Evolutionary conservation across 257 asterid species (phyloP).

Genomic region (Paulownia fortunei): DNA sequence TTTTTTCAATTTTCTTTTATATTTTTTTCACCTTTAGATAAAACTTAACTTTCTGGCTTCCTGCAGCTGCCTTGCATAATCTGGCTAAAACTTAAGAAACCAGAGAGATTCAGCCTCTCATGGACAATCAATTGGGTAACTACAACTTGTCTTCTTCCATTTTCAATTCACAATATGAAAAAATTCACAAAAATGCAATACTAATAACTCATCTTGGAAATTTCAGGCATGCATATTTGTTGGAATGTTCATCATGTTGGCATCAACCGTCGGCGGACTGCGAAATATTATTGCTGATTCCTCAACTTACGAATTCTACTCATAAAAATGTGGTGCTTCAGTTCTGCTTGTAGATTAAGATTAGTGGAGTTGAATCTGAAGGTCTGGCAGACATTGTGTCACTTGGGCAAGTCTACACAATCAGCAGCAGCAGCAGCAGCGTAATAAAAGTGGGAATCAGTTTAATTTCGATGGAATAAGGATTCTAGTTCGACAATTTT

Average conservation of each 20-base stretch:
- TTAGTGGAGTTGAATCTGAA: no score
- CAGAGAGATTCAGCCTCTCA: slow-evolving; percentile 68
- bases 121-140: slow-evolving; percentile 92
- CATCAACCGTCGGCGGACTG: slow-evolving; percentile 86
- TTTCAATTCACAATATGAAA: no score
- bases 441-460: neutral
- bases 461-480: neutral
- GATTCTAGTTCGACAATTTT: neutral
- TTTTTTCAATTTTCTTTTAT: no score
- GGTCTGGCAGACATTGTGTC: no score
- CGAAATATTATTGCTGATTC: slow-evolving; percentile 77
- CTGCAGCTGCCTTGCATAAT: slow-evolving; percentile 91
- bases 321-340: slow-evolving; percentile 36
- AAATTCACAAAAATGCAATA: no score
- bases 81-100: slow-evolving; percentile 82
- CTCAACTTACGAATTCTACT: slow-evolving; percentile 73
- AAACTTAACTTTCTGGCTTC: no score
- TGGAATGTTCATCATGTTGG: slow-evolving; percentile 71
- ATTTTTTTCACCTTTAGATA: no score
- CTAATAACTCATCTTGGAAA: neutral
- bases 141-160: no score
- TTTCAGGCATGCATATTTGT: slow-evolving; percentile 63
- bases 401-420: no score
- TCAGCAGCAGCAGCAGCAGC: no score
- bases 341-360: neutral